Percentiles rank a stretch among this genome's conserved stretches.
phyloP scores from a whole-genome alignment of 176 grass and related monocot species.

The maize (Zea mays) region Zm-B73-REFERENCE-NAM-5.0 NC_050097.1:208529001-208529500 shows the following conservation, averaged over 20 bases:
- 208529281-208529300: constrained; percentile 38
- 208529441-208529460: background rate
- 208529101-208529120: no score
- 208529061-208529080: no score
- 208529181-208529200: no score
- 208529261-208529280: constrained; percentile 26
- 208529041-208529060: no score
- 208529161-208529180: no score
- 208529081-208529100: no score
- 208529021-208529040: no score
- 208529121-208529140: no score
- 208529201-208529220: no score
- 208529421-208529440: constrained; percentile 5
- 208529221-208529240: background rate
- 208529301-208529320: constrained; percentile 6
- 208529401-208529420: constrained; percentile 27
- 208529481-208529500: background rate
- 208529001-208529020: no score
- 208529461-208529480: background rate
- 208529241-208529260: background rate
- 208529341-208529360: constrained; percentile 9
- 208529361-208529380: constrained; percentile 41
- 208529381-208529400: constrained; percentile 23
- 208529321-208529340: constrained; percentile 39
- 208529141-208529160: no score